These are phyloP conservation scores for Silene vulgaris DNA, from an alignment of 179 eudicot genomes.

Conservation along the genomic window DNA sequence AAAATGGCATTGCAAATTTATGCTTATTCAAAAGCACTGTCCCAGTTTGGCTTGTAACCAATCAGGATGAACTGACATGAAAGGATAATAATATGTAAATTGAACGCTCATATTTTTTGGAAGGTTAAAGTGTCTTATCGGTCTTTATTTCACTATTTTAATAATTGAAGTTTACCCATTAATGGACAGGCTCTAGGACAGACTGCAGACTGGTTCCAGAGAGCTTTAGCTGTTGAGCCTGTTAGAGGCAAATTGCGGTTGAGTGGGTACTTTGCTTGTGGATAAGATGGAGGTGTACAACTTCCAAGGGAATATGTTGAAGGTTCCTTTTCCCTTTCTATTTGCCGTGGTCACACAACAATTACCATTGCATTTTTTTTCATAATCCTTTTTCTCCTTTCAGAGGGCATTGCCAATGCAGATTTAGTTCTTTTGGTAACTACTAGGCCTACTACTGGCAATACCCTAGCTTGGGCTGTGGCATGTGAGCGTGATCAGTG, in stretches of 20 bases:
- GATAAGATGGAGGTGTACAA: slow-evolving; percentile 97
- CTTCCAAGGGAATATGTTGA: slow-evolving; percentile 90
- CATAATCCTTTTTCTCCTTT: slow-evolving; percentile 12
- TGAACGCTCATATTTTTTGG: not conserved
- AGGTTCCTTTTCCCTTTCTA: slow-evolving; percentile 43
- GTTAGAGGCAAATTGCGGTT: slow-evolving; percentile 82
- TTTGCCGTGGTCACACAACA: not conserved
- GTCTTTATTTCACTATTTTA: not conserved
- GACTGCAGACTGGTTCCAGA: slow-evolving; percentile 90
- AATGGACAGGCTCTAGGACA: slow-evolving; percentile 76
- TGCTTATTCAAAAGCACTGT: not conserved
- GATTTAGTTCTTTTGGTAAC: slow-evolving; percentile 94
- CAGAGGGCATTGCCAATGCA: slow-evolving; percentile 85
- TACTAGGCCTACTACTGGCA: slow-evolving; percentile 94
- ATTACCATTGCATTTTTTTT: not conserved
- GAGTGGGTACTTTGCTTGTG: slow-evolving; percentile 98
- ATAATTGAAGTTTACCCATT: slow-evolving; percentile 12
- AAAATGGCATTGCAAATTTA: not conserved
- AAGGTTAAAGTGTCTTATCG: not conserved
- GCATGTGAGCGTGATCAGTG: slow-evolving; percentile 99
- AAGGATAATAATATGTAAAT: not conserved
- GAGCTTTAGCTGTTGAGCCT: slow-evolving; percentile 89
- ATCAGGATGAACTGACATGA: not conserved
- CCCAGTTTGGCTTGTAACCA: not conserved
- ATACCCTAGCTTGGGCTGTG: slow-evolving; percentile 99